Percentiles rank a stretch among this genome's conserved stretches.
Evolutionary conservation across 2,329 filamentous ascomycete genomes (phyloP).

Genomic region (Rutstroemia sp.): DNA sequence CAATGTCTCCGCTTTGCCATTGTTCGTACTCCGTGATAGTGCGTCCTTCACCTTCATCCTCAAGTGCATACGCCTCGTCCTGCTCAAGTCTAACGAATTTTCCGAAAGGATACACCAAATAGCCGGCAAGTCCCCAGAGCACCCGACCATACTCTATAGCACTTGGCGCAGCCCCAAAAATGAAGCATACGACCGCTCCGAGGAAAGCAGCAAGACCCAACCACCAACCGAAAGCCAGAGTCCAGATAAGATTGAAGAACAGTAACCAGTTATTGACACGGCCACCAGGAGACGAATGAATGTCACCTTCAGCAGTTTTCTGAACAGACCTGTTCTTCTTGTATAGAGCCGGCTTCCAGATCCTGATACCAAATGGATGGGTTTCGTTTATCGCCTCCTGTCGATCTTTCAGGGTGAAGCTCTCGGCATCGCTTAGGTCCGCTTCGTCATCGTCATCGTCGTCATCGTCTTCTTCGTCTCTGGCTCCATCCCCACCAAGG

Average conservation of each 20-base stretch:
- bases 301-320: slow-evolving; percentile 91
- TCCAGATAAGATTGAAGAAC: slow-evolving; percentile 87
- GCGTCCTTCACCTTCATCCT: slow-evolving; percentile 90
- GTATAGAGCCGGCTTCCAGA: slow-evolving; percentile 98
- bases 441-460: slow-evolving; percentile 58
- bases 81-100: slow-evolving; percentile 91
- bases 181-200: slow-evolving; percentile 70
- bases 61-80: slow-evolving; percentile 88
- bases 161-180: slow-evolving; percentile 72
- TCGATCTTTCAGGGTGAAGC: slow-evolving; percentile 93
- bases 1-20: slow-evolving; percentile 95
- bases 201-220: slow-evolving; percentile 68
- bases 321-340: slow-evolving; percentile 97
- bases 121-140: slow-evolving; percentile 74
- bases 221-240: slow-evolving; percentile 93
- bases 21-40: slow-evolving; percentile 99
- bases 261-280: slow-evolving; percentile 78
- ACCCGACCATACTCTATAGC: slow-evolving; percentile 80
- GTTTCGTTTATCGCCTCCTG: slow-evolving; percentile 98
- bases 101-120: slow-evolving; percentile 93
- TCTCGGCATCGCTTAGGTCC: slow-evolving; percentile 84
- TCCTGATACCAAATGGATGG: slow-evolving; percentile 95
- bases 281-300: slow-evolving; percentile 88
- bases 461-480: slow-evolving; percentile 35
- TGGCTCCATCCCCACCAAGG: slow-evolving; percentile 32